Evolutionary conservation across 225 moss, liverwort and hornwort species (phyloP), one percentile per base, ranked within the genome.

Genomic region (Antitrichia curtipendula): DNA sequence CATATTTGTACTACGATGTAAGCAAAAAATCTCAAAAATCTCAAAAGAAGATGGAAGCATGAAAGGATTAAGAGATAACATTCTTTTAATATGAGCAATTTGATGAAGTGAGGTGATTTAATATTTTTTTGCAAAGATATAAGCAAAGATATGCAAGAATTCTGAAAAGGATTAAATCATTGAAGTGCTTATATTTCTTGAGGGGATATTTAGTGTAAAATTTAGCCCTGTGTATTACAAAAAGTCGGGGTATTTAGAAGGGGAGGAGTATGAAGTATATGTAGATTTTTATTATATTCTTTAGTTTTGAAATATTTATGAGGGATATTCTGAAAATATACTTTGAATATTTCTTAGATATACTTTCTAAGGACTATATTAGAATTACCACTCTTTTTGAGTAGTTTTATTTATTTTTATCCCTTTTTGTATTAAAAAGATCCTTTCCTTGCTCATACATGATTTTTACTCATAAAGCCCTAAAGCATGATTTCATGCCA

Each of bases 141-240:
- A 14, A n/a, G 2, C 25, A 41, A 27, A 16, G 10, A 17, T 45
- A 72, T 10, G 18, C 7, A 29, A 29, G 2, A 11, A 29, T 6
- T 29, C 0, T 0, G 4, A 7, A 29, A 45, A 29, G 0, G 2
- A 45, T 45, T 72, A 6, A 28, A 45, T 3, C 5, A 3, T 24
- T 43, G 9, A 16, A 27, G 9, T 43, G 5, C 8, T 28, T 28
- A 17, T 28, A 17, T 45, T 10, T 29, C 16, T 71, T 17, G 0
- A 4, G 3, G 5, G 9, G 16, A 6, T 3, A 29, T 2, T 43
- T 72, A 45, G 2, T 45, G 0, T 28, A 43, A 71, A 45, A 45
- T 45, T 17, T 28, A 29, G 2, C 16, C 3, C 0, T 0, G 0
- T 45, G 5, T 8, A 36, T 5, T 12, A 1, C 12, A 0, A 7